These are phyloP conservation scores for Mastigamoeba balamuthi DNA, from an alignment of 78 protist genomes.

Conservation along the genomic window DNA sequence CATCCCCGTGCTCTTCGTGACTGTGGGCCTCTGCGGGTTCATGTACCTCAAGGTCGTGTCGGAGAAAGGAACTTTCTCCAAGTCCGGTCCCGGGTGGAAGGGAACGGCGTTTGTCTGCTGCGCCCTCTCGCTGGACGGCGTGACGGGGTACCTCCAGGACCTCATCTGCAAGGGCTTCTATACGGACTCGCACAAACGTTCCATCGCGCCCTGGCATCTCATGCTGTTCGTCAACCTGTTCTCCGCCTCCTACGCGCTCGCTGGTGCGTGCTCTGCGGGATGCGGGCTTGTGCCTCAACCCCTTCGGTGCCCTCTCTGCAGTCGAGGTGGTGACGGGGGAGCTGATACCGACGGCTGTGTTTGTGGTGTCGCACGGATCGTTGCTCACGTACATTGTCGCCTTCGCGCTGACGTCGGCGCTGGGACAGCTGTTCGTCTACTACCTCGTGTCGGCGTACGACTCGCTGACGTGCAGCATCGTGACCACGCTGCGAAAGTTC, in stretches of 20 bases:
- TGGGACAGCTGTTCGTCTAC: conserved; percentile 38
- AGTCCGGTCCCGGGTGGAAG: not conserved
- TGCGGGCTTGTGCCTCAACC: too few relatives aligned
- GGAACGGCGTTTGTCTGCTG: not conserved
- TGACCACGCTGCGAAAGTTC: conserved; percentile 33
- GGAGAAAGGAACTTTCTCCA: not conserved
- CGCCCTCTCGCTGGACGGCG: not conserved
- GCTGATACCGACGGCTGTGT: conserved; percentile 3
- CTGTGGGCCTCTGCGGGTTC: conserved; percentile 20
- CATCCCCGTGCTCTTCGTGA: conserved; percentile 8
- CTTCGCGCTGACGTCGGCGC: conserved; percentile 29
- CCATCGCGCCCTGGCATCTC: too few relatives aligned
- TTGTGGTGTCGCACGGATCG: conserved; percentile 5
- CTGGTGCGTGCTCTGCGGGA: not conserved
- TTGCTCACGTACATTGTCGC: not conserved
- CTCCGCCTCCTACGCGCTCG: not conserved
- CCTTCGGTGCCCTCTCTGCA: not conserved
- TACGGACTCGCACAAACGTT: too few relatives aligned
- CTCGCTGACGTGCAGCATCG: conserved; percentile 23
- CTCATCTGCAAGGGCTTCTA: too few relatives aligned
- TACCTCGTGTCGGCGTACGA: conserved; percentile 10
- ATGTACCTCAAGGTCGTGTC: conserved; percentile 18
- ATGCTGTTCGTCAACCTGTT: not conserved
- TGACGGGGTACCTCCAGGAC: not conserved
- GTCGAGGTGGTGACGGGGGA: conserved; percentile 17